These are phyloP conservation scores for Cucumis hystrix DNA, from an alignment of 306 rosid genomes.

Conservation along the genomic window DNA sequence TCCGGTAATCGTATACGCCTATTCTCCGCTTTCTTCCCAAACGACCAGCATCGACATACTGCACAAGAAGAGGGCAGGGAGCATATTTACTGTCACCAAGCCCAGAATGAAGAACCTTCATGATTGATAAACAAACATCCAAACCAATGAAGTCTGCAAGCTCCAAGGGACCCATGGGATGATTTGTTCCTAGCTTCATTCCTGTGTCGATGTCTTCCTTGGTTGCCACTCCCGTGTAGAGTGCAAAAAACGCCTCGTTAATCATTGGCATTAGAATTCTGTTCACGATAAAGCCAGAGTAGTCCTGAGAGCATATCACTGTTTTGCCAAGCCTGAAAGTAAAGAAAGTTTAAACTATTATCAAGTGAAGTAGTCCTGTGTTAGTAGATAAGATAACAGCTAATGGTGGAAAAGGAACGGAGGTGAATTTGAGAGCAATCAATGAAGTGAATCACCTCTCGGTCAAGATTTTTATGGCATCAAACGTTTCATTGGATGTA, in stretches of 20 bases:
- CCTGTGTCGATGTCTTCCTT: slow-evolving; percentile 84
- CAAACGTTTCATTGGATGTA: slow-evolving; percentile 68
- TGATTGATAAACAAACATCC: slow-evolving; percentile 82
- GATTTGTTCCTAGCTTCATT: slow-evolving; percentile 89
- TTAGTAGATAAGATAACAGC: neutral
- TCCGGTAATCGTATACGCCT: slow-evolving; percentile 62
- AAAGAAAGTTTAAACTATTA: neutral
- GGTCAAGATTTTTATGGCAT: slow-evolving; percentile 54
- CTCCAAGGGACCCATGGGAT: slow-evolving; percentile 94
- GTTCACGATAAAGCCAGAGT: slow-evolving; percentile 76
- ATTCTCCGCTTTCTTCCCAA: slow-evolving; percentile 76
- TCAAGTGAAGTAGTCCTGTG: neutral
- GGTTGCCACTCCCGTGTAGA: slow-evolving; percentile 63
- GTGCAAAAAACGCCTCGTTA: slow-evolving; percentile 73
- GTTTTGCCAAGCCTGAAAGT: slow-evolving; percentile 35
- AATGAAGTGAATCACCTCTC: slow-evolving; percentile 35
- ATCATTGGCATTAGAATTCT: slow-evolving; percentile 88
- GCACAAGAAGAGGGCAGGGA: slow-evolving; percentile 88
- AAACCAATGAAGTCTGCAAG: slow-evolving; percentile 94
- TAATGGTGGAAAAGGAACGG: neutral
- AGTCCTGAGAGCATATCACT: slow-evolving; percentile 54
- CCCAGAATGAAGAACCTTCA: slow-evolving; percentile 83
- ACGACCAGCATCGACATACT: slow-evolving; percentile 70
- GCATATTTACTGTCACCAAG: slow-evolving; percentile 72
- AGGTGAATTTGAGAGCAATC: neutral